phyloP scores from a whole-genome alignment of 1,139 yeast genomes.

The Kodamaea derodonti region DNA sequence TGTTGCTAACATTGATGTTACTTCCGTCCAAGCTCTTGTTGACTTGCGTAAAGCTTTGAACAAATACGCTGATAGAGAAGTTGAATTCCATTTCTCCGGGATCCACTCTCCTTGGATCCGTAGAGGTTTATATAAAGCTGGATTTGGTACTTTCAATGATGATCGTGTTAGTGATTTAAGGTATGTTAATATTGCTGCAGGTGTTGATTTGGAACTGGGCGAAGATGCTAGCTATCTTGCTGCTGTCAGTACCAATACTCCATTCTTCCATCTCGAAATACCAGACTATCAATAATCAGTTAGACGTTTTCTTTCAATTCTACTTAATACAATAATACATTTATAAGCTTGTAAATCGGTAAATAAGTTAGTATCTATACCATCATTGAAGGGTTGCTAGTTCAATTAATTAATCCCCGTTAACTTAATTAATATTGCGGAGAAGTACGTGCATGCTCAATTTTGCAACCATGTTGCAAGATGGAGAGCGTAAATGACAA shows the following conservation, averaged over 20 bases:
- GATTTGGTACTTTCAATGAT: conserved; percentile 65
- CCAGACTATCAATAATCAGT: conserved; percentile 51
- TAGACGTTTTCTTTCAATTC: not conserved
- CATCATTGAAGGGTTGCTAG: no score
- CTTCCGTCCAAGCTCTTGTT: conserved; percentile 73
- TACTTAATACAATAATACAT: not conserved
- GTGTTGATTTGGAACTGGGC: conserved; percentile 31
- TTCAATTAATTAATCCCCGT: no score
- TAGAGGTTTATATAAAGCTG: conserved; percentile 69
- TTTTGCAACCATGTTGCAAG: no score
- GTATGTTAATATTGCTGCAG: conserved; percentile 38
- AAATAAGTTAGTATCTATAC: no score
- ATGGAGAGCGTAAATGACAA: no score
- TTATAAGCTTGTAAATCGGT: no score
- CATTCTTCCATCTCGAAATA: conserved; percentile 83
- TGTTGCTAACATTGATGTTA: conserved; percentile 72
- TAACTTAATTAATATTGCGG: no score
- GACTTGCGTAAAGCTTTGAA: conserved; percentile 73
- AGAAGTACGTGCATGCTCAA: no score
- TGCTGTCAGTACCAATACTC: conserved; percentile 69
- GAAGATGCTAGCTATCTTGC: conserved; percentile 42
- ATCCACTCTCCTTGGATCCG: conserved; percentile 84
- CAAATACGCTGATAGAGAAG: conserved; percentile 75
- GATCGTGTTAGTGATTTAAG: conserved; percentile 38
- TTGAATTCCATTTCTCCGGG: conserved; percentile 87